Percentiles rank a stretch among this genome's conserved stretches.
Conservation (phyloP, 805 yeast species). For the Candida chauliodis region DNA sequence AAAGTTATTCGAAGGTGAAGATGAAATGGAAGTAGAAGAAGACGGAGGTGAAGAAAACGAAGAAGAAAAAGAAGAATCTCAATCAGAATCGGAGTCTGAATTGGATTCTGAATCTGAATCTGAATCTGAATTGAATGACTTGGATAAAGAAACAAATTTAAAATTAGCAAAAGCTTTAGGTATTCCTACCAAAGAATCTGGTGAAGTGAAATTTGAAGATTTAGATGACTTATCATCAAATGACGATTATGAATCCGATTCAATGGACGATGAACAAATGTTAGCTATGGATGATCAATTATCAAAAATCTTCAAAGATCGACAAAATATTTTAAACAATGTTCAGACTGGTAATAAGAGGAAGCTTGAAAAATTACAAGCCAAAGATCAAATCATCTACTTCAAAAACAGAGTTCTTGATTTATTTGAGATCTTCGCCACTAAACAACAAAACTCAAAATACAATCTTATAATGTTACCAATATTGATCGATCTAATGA, state of each 20-base stretch:
- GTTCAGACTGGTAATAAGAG: conserved; percentile 57
- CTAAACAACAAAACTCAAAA: conserved; percentile 38
- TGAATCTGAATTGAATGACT: conserved; percentile 14
- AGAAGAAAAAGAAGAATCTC: conserved; percentile 21
- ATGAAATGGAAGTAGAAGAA: conserved; percentile 24
- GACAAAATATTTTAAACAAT: conserved; percentile 60
- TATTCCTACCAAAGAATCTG: conserved; percentile 45
- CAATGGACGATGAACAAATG: conserved; percentile 97
- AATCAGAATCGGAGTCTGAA: conserved; percentile 13
- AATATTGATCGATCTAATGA: conserved; percentile 60
- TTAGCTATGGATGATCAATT: conserved; percentile 86
- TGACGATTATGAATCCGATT: conserved; percentile 59
- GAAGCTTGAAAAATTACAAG: conserved; percentile 71
- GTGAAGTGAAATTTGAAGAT: conserved; percentile 44
- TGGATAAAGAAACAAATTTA: conserved; percentile 48
- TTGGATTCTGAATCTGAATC: conserved; percentile 12
- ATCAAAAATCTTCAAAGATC: conserved; percentile 77
- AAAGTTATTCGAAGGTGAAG: conserved; percentile 64
- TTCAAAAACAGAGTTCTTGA: conserved; percentile 80
- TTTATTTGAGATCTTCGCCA: conserved; percentile 61
- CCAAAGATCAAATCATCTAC: conserved; percentile 72
- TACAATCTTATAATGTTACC: conserved; percentile 43
- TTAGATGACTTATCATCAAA: conserved; percentile 37
- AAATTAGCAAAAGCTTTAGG: conserved; percentile 72
- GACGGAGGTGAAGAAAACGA: conserved; percentile 25